Percentiles rank a stretch among this genome's conserved stretches.
Evolutionary conservation across 768 basidiomycete species (phyloP).

Genomic region (Suillus discolor): DNA sequence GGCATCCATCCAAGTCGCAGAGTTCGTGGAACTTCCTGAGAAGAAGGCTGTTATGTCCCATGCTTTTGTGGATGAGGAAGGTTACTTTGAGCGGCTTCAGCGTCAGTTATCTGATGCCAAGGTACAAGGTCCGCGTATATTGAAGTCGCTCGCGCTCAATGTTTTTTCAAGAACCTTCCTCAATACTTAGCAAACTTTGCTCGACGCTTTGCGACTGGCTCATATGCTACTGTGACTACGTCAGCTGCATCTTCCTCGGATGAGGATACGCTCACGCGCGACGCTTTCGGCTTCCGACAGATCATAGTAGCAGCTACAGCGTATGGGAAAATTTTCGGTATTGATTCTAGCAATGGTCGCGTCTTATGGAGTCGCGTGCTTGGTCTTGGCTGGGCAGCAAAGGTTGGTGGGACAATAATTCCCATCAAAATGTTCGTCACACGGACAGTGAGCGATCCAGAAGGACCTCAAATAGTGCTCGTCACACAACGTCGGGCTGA

Average conservation of each 20-base stretch:
- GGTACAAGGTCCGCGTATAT: conserved; percentile 35
- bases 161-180: conserved; percentile 61
- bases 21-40: conserved; percentile 82
- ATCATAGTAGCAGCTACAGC: conserved; percentile 72
- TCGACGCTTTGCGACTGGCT: conserved; percentile 71
- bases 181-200: conserved; percentile 66
- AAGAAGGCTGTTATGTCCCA: conserved; percentile 37
- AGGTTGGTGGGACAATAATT: conserved; percentile 54
- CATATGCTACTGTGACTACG: conserved; percentile 51
- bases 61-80: conserved; percentile 41
- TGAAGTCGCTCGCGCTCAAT: not conserved
- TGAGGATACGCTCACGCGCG: conserved; percentile 52
- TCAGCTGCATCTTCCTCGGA: conserved; percentile 30
- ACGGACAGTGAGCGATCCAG: conserved; percentile 45
- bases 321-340: conserved; percentile 75
- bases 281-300: conserved; percentile 87
- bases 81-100: conserved; percentile 48
- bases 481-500: conserved; percentile 62
- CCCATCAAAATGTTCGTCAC: conserved; percentile 65
- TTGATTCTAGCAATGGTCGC: conserved; percentile 79
- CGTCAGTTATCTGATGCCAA: conserved; percentile 64
- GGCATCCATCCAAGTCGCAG: conserved; percentile 59
- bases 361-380: conserved; percentile 82
- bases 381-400: conserved; percentile 67
- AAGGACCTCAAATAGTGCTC: conserved; percentile 58